Base-by-base conservation (phyloP, 164 flowering plant genomes). In the Vitis rupestris region DNA sequence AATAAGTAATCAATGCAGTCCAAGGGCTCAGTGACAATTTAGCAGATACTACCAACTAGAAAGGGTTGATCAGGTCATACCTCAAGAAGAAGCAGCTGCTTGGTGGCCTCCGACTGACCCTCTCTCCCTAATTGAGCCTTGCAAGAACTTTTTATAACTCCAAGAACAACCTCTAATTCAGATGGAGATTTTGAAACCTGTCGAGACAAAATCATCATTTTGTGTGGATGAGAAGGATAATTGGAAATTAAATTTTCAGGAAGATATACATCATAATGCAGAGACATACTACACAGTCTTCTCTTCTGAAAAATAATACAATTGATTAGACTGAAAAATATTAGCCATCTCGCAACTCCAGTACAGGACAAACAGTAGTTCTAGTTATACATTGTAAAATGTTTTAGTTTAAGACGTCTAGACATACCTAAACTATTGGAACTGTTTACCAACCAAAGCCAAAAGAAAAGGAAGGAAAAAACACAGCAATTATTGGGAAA, bases 161-260 rank as follows among this genome's bases (percentile, higher is more conserved):
- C 85, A 77, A 94, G 86, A 72, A 84, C 82, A 44, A 88, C 76
- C 77, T 94, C 99, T 84, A 94, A 70, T 59, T 94, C 96, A 52
- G 97, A 92, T 9, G 99, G 90, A 63, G 88, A 79, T 75, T 84
- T 91, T 72, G 95, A 87, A 66, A 86, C 92, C 99, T 94, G 78
- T 17, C 59, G 70, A 71, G 9, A 13, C 23, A 59, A 31, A 63
- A 66, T 49, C 23, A 54, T 23, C 50, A 67, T 37, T 37, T 37
- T 37, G 7, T 37, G 31, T 3, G 14, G 11, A 27, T 30, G 50
- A 72, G 49, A 23, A 52, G 52, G 14, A 17, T 15, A 72, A n/a
- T 9, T 9, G 15, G 37, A 64, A 55, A 48, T 31, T 54, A 17
- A 60, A 8, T 23, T 23, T 60, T 9, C 65, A 62, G 30, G 49